Evolutionary conservation across 352 stramenopile species (phyloP).

Genomic region (Phytophthora sp.): DNA sequence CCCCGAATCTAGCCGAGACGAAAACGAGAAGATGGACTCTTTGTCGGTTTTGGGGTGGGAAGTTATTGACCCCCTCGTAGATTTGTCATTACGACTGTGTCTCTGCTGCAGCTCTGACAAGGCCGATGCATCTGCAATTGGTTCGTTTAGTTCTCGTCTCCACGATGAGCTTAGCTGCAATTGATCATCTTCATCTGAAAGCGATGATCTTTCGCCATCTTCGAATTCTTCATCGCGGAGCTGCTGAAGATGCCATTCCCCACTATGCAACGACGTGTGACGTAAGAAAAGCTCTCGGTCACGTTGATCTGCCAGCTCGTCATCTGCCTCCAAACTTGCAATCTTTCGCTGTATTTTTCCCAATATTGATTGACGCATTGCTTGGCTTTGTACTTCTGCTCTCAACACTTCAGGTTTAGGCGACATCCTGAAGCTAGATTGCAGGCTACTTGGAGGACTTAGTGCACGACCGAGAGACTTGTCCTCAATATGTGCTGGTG

Average conservation of each 20-base stretch:
- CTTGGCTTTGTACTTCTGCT: neutral
- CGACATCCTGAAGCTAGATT: neutral
- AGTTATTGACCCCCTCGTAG: neutral
- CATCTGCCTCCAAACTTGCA: slow-evolving; percentile 44
- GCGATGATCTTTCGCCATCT: neutral
- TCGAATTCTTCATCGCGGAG: slow-evolving; percentile 16
- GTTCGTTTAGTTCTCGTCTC: slow-evolving; percentile 16
- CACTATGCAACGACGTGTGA: slow-evolving; percentile 42
- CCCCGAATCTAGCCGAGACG: neutral
- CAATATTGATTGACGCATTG: slow-evolving; percentile 42
- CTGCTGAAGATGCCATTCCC: slow-evolving; percentile 39
- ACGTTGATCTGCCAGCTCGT: slow-evolving; percentile 36
- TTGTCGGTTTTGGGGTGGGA: neutral
- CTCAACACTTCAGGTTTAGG: neutral
- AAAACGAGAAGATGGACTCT: slow-evolving; percentile 42
- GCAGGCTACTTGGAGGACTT: slow-evolving; percentile 1
- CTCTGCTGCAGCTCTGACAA: neutral
- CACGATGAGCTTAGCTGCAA: slow-evolving; percentile 29
- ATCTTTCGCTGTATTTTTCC: slow-evolving; percentile 58
- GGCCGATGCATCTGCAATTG: neutral
- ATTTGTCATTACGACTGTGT: neutral
- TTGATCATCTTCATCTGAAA: slow-evolving; percentile 21
- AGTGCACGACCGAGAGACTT: neutral
- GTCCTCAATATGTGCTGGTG: neutral
- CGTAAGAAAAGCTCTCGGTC: slow-evolving; percentile 48